Evolutionary conservation across 2,329 filamentous ascomycete genomes (phyloP).

Genomic region (Teratosphaeria destructans): DNA sequence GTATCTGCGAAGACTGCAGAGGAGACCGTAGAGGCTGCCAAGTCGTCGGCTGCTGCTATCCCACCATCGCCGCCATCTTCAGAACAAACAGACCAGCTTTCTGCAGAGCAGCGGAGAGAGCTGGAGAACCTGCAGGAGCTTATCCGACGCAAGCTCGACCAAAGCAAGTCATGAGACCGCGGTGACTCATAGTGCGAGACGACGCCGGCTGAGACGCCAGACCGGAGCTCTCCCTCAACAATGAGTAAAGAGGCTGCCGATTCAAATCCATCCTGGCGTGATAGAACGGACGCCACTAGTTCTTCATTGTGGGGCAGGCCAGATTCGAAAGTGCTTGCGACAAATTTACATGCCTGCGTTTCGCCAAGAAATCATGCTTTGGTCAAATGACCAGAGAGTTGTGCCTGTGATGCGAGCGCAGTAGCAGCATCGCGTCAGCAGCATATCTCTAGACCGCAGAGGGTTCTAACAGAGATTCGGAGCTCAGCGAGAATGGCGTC

Average conservation of each 20-base stretch:
- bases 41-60: conserved; percentile 13
- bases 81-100: conserved; percentile 24
- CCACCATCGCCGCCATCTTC: conserved; percentile 19
- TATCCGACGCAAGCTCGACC: conserved; percentile 23
- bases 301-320: not conserved
- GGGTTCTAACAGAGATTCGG: not conserved
- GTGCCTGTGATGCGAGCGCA: not conserved
- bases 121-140: conserved; percentile 26
- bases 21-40: conserved; percentile 16
- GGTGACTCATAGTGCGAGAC: not conserved
- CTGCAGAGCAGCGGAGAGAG: conserved; percentile 25
- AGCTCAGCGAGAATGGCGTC: not conserved
- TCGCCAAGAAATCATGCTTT: not conserved
- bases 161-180: conserved; percentile 16
- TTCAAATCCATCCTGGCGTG: not conserved
- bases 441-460: not conserved
- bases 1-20: conserved; percentile 28
- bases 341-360: not conserved
- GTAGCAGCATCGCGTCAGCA: not conserved
- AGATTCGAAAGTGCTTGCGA: not conserved
- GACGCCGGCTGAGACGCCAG: not conserved
- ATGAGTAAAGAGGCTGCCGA: not conserved
- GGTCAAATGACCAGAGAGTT: not conserved
- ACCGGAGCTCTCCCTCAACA: not conserved
- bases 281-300: not conserved